phyloP scores from a whole-genome alignment of 164 flowering plant species.

The Vitis riparia region DNA sequence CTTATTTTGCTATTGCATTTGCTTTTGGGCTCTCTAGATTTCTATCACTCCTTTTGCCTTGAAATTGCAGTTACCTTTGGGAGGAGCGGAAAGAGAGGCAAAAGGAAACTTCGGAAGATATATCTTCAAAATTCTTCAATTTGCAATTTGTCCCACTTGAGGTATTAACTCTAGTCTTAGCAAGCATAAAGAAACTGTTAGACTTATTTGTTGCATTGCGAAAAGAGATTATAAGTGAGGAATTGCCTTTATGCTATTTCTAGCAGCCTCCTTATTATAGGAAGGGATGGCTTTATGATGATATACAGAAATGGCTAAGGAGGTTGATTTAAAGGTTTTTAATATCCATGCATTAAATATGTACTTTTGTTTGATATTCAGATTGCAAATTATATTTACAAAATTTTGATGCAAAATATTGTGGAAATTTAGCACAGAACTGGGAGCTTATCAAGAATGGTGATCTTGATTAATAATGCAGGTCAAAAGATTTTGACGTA shows the following conservation, averaged over 20 bases:
- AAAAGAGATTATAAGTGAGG: not conserved
- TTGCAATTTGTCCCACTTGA: slow-evolving; percentile 80
- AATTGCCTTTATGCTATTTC: not conserved
- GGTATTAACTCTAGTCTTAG: slow-evolving; percentile 39
- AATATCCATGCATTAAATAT: not conserved
- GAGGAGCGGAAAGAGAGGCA: slow-evolving; percentile 96
- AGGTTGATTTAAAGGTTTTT: not conserved
- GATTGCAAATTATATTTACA: no score
- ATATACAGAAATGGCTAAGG: not conserved
- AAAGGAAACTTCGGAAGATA: slow-evolving; percentile 55
- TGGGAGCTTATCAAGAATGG: no score
- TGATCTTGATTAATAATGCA: no score
- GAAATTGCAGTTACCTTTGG: slow-evolving; percentile 67
- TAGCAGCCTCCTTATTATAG: not conserved
- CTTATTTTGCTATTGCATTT: no score
- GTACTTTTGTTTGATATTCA: no score
- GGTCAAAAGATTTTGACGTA: no score
- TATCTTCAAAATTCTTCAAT: slow-evolving; percentile 52
- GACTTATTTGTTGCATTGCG: no score
- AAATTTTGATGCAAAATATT: no score
- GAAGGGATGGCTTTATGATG: not conserved
- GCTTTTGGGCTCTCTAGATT: no score
- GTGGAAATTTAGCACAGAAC: no score
- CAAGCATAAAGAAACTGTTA: no score
- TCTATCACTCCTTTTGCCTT: not conserved